Conservation (phyloP, 2,329 filamentous ascomycete species). For the Alternaria panax region DNA sequence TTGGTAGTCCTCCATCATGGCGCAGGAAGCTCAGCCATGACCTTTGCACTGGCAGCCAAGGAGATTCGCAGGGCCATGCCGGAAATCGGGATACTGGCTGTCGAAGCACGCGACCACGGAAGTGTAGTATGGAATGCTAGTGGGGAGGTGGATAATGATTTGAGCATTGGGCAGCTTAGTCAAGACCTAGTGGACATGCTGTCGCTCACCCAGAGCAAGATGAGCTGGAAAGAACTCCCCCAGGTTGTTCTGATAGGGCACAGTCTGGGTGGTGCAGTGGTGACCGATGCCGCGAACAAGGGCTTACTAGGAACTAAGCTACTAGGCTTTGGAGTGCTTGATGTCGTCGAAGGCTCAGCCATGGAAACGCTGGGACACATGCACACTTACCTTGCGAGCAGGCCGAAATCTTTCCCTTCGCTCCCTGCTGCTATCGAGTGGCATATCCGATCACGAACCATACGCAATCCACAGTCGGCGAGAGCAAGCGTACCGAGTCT, state of each 20-base stretch:
- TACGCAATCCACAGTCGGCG: slow-evolving; percentile 84
- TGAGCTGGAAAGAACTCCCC: slow-evolving; percentile 78
- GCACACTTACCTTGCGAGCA: slow-evolving; percentile 85
- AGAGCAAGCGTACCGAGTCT: slow-evolving; percentile 86
- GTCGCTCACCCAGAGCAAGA: slow-evolving; percentile 67
- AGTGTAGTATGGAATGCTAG: slow-evolving; percentile 59
- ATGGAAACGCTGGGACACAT: slow-evolving; percentile 95
- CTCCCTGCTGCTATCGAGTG: slow-evolving; percentile 86
- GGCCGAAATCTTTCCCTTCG: slow-evolving; percentile 79
- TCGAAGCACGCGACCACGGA: slow-evolving; percentile 89
- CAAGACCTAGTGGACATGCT: slow-evolving; percentile 76
- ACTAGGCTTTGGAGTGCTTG: slow-evolving; percentile 86
- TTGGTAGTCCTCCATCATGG: slow-evolving; percentile 95
- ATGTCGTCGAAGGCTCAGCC: slow-evolving; percentile 93
- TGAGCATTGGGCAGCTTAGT: slow-evolving; percentile 75
- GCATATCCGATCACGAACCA: slow-evolving; percentile 88
- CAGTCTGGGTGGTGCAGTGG: slow-evolving; percentile 88
- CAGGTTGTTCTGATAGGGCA: slow-evolving; percentile 86
- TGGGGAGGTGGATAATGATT: slow-evolving; percentile 62
- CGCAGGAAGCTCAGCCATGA: slow-evolving; percentile 89
- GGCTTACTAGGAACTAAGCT: slow-evolving; percentile 71
- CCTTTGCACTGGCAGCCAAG: slow-evolving; percentile 81
- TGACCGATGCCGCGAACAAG: slow-evolving; percentile 79
- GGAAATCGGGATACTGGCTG: slow-evolving; percentile 79
- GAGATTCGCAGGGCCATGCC: slow-evolving; percentile 81